A percentile compares a stretch with the other conserved stretches of the same genome.
Conservation (phyloP, 305 asterid genomes). For the Solanum hybrid region DNA sequence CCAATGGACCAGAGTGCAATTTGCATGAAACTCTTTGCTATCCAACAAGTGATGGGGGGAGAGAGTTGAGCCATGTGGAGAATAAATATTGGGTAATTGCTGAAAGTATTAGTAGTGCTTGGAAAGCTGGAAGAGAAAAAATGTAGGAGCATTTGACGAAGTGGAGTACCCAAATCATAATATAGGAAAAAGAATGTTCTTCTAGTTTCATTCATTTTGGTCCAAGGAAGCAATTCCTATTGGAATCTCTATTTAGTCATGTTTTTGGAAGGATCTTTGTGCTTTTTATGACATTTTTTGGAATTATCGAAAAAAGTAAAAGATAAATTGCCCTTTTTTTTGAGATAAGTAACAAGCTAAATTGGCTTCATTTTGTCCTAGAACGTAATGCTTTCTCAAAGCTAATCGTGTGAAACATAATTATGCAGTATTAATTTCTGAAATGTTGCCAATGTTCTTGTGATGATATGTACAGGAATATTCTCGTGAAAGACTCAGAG, state of each 20-base stretch:
- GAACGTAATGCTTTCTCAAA: neutral
- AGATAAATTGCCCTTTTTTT: neutral
- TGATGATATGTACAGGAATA: slow-evolving; percentile 48
- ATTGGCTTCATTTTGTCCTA: neutral
- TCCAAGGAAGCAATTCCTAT: neutral
- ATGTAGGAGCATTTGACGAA: neutral
- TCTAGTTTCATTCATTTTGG: neutral
- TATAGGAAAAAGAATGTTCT: neutral
- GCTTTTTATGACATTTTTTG: neutral
- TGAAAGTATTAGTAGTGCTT: neutral
- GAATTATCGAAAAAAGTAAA: neutral
- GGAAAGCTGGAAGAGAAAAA: neutral
- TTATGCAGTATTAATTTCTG: neutral
- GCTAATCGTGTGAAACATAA: neutral
- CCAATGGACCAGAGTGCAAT: neutral
- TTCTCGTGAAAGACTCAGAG: slow-evolving; percentile 42
- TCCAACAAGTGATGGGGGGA: neutral
- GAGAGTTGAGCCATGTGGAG: neutral
- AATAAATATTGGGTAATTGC: neutral
- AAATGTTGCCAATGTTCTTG: neutral
- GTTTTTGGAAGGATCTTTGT: neutral
- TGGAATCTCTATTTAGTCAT: neutral
- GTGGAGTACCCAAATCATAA: neutral
- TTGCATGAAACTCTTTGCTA: neutral
- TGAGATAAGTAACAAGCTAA: neutral